Conservation (phyloP, 352 stramenopile genomes). For the Phytophthora pisi region DNA sequence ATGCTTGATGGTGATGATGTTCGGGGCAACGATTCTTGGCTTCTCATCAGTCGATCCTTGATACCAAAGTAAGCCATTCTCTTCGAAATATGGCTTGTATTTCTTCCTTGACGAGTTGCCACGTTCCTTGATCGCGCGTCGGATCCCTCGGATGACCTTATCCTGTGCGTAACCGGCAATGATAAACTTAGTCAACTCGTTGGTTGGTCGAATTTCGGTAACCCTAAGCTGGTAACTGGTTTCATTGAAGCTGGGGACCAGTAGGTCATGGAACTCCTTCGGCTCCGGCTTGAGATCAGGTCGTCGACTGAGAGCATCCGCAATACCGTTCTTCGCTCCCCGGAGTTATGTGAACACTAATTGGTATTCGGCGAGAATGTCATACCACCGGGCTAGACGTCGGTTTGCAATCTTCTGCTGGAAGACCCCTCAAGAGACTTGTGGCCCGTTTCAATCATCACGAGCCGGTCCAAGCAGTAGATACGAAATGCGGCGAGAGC, state of each 20-base stretch:
- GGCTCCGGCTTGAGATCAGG: slow-evolving; percentile 11
- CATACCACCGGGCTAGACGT: slow-evolving; percentile 18
- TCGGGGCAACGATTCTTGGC: slow-evolving; percentile 1
- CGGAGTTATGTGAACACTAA: slow-evolving; percentile 21
- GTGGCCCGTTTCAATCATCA: slow-evolving; percentile 18
- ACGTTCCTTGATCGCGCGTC: slow-evolving; percentile 5
- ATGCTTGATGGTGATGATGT: not conserved
- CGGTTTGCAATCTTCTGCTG: slow-evolving; percentile 27
- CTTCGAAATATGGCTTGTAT: slow-evolving; percentile 11
- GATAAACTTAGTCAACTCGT: slow-evolving; percentile 3
- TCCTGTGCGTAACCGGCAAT: slow-evolving; percentile 14
- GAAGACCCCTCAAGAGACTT: slow-evolving; percentile 22
- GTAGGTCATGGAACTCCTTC: slow-evolving; percentile 22
- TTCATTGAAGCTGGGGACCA: slow-evolving; percentile 18
- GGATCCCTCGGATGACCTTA: slow-evolving; percentile 8
- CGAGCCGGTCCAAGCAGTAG: slow-evolving; percentile 13
- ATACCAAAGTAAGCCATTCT: not conserved
- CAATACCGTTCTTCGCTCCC: slow-evolving; percentile 21
- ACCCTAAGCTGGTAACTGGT: slow-evolving; percentile 14
- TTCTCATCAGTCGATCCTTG: slow-evolving; percentile 1
- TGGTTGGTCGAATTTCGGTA: slow-evolving; percentile 1
- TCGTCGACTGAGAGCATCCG: slow-evolving; percentile 10
- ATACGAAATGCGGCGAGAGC: slow-evolving; percentile 15
- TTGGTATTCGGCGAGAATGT: slow-evolving; percentile 23
- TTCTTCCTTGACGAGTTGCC: not conserved